Evolutionary conservation across 148 eudicot species (phyloP).

Genomic region (Dianthus caryophyllus): DNA sequence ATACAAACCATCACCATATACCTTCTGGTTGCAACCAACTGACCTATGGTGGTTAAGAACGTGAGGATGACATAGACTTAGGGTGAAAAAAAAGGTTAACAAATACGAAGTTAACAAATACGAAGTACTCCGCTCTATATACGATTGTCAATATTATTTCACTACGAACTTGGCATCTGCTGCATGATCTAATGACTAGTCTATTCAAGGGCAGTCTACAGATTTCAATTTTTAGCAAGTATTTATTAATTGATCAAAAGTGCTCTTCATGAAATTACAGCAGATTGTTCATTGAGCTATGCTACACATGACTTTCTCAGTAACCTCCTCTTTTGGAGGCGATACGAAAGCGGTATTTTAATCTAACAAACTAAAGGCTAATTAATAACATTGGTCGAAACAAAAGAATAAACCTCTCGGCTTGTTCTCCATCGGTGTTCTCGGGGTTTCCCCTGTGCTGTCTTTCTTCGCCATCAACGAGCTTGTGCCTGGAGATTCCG

Average conservation of each 20-base stretch:
- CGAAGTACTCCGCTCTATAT: too few relatives aligned
- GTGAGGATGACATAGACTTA: too few relatives aligned
- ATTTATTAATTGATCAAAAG: conserved; percentile 23
- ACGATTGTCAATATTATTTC: too few relatives aligned
- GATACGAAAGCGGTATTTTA: conserved; percentile 20
- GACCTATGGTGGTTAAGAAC: too few relatives aligned
- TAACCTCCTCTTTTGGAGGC: conserved; percentile 17
- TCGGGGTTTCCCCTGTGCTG: conserved; percentile 52
- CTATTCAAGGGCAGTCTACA: too few relatives aligned
- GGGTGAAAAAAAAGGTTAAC: too few relatives aligned
- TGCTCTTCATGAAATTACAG: conserved; percentile 23
- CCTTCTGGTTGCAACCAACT: neutral
- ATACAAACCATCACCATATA: neutral
- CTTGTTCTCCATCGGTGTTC: conserved; percentile 43
- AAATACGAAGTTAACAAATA: too few relatives aligned
- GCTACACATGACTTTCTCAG: conserved; percentile 28
- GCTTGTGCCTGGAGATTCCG: conserved; percentile 90
- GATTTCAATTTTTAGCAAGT: too few relatives aligned
- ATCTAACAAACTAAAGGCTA: conserved; percentile 24
- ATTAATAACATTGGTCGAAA: conserved; percentile 49
- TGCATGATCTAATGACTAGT: too few relatives aligned
- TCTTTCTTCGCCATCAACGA: conserved; percentile 63
- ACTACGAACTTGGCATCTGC: too few relatives aligned
- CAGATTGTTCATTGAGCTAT: conserved; percentile 19
- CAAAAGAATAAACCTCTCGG: conserved; percentile 64